Evolutionary conservation across 2,329 filamentous ascomycete genomes (phyloP).

Genomic region (Pleomassaria siparia): DNA sequence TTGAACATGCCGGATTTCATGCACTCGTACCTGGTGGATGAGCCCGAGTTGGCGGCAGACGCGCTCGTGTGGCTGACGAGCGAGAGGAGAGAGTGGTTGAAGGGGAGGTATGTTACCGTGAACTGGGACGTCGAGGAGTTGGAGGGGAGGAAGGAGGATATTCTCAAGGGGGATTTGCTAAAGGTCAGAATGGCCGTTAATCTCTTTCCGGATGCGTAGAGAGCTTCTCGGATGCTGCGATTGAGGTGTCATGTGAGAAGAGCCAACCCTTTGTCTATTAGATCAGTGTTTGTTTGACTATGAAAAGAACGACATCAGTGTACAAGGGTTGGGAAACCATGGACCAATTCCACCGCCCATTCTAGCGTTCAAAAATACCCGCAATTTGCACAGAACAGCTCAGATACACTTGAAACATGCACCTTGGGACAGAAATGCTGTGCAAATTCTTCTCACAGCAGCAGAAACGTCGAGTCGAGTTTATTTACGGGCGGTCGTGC

Average conservation of each 20-base stretch:
- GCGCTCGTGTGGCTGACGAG: slow-evolving; percentile 15
- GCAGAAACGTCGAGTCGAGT: too few relatives aligned
- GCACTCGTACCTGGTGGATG: slow-evolving; percentile 10
- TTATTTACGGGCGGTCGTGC: neutral
- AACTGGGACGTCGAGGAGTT: slow-evolving; percentile 25
- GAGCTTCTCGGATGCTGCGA: neutral
- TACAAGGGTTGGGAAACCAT: too few relatives aligned
- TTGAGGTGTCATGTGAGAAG: too few relatives aligned
- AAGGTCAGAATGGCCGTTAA: slow-evolving; percentile 12
- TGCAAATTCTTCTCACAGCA: too few relatives aligned
- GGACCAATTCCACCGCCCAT: too few relatives aligned
- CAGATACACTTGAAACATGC: too few relatives aligned
- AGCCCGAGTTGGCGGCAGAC: slow-evolving; percentile 3
- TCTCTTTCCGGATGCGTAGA: neutral
- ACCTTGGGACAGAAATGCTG: too few relatives aligned
- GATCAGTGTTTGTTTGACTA: too few relatives aligned
- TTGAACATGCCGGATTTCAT: slow-evolving; percentile 13
- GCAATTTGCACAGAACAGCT: too few relatives aligned
- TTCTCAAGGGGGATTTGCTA: slow-evolving; percentile 19
- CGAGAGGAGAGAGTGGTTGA: slow-evolving; percentile 10
- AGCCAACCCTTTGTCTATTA: too few relatives aligned
- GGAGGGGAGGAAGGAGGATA: slow-evolving; percentile 16
- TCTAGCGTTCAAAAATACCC: too few relatives aligned
- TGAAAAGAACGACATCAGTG: too few relatives aligned
- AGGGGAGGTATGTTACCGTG: slow-evolving; percentile 18